Conservation (phyloP, 2,329 filamentous ascomycete species). For the Pseudogymnoascus sp. region DNA sequence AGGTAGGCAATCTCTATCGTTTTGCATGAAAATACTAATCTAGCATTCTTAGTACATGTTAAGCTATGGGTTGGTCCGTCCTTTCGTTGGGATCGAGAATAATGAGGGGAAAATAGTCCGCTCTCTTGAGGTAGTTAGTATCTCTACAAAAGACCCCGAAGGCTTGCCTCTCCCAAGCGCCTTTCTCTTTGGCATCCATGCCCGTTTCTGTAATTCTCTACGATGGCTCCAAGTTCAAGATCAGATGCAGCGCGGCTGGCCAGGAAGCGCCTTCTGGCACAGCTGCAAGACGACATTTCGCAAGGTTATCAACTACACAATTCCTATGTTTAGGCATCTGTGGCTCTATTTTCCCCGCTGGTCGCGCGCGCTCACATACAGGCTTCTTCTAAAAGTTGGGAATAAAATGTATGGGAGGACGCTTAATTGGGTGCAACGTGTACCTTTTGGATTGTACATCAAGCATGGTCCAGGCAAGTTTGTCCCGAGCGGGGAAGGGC, state of each 20-base stretch:
- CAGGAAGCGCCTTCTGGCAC: not conserved
- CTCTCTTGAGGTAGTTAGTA: not conserved
- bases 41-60: not conserved
- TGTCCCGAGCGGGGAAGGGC: not conserved
- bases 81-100: not conserved
- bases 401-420: constrained; percentile 1
- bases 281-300: not conserved
- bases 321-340: not conserved
- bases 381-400: constrained; percentile 3
- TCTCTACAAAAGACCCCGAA: not conserved
- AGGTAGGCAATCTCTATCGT: not conserved
- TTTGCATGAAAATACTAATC: not conserved
- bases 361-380: not conserved
- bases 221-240: not conserved
- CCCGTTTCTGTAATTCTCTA: constrained; percentile 10
- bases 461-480: constrained; percentile 7
- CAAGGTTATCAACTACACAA: not conserved
- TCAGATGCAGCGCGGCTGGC: not conserved
- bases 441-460: constrained; percentile 11
- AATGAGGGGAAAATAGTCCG: not conserved
- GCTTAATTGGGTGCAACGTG: constrained; percentile 4
- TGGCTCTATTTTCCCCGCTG: constrained; percentile 4
- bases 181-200: constrained; percentile 7
- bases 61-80: not conserved
- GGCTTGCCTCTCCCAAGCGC: constrained; percentile 4